Base-by-base conservation (phyloP, 306 rosid species). In the Cicer judaicum region DNA sequence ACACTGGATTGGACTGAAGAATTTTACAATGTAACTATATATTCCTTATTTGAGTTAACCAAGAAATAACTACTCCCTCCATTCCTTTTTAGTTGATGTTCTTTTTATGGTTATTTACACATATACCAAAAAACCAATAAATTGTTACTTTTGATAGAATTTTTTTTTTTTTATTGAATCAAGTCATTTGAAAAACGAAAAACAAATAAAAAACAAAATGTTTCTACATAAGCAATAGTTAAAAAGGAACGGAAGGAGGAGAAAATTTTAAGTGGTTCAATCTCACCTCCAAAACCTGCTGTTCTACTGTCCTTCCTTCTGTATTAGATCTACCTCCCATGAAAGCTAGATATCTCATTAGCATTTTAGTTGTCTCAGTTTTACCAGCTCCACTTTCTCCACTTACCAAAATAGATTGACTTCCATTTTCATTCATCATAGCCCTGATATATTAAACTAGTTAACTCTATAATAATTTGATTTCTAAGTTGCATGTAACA, bases 381-480 rank as follows among this genome's bases (percentile, higher is more conserved):
- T 91, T 91, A 66, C 97, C 97, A 16, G 97, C 97, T 66, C 97
- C 97, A 79, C 97, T 91, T 85, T 91, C 97, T 73, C 97, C 97
- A 69, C 97, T 91, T 2, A 91, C 97, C 86, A 91, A 77, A 78
- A 91, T 91, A 67, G 97, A 91, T 74, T 91, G 95, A 74, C 95
- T 87, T 84, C 88, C 91, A 73, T 84, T 82, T 2, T 89, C 97
- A 79, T 91, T 89, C 42, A 89, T 86, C 97, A 91, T 91, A 63
- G 97, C 90, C 85, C 97, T 91, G 70, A 76, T 55, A 82, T 49
- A 56, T 66, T 36, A 29, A 60, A 70, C 49, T 19, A 53, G 73
- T 72, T 66, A 78, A 74, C 41, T 12, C 64, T 48, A 8, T 62
- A 53, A 43, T 53, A 64, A 21, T 40, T 55, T 15, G 10, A n/a